Conservation (phyloP, 768 basidiomycete species). For the Scleroderma bovista region DNA sequence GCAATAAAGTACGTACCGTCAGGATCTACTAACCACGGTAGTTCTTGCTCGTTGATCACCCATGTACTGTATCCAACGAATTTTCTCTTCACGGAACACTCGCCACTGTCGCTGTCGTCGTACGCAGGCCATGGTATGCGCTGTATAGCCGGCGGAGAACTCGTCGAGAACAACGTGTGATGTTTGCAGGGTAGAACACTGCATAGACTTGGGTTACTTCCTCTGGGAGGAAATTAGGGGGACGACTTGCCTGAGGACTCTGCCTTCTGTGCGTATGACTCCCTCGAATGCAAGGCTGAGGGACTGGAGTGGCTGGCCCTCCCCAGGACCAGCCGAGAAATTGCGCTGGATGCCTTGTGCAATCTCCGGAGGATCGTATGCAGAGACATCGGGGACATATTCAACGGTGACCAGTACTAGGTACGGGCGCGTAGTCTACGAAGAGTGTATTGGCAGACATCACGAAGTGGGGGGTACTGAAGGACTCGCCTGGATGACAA, state of each 20-base stretch:
- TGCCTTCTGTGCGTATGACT: conserved; percentile 73
- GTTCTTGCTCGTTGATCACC: conserved; percentile 58
- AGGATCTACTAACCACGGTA: conserved; percentile 70
- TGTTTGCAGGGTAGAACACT: conserved; percentile 74
- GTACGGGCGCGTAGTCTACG: conserved; percentile 74
- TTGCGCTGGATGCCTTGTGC: conserved; percentile 49
- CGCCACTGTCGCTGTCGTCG: conserved; percentile 35
- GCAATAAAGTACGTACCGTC: conserved; percentile 46
- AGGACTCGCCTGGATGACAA: conserved; percentile 68
- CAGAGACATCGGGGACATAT: conserved; percentile 47
- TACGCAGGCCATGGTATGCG: conserved; percentile 78
- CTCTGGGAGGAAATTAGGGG: conserved; percentile 1
- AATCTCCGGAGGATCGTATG: conserved; percentile 50
- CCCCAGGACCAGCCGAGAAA: conserved; percentile 78
- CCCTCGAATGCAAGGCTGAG: conserved; percentile 72
- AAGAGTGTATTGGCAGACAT: conserved; percentile 1
- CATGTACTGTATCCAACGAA: conserved; percentile 61
- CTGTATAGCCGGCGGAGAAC: conserved; percentile 69
- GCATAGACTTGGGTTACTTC: conserved; percentile 1
- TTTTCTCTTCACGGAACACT: conserved; percentile 27
- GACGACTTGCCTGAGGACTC: conserved; percentile 55
- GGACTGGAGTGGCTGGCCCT: conserved; percentile 65
- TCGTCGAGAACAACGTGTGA: conserved; percentile 69
- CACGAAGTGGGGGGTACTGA: neutral
- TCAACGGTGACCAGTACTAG: conserved; percentile 70